Evolutionary conservation across 345 rosid species (phyloP).

Genomic region (Angophora floribunda): DNA sequence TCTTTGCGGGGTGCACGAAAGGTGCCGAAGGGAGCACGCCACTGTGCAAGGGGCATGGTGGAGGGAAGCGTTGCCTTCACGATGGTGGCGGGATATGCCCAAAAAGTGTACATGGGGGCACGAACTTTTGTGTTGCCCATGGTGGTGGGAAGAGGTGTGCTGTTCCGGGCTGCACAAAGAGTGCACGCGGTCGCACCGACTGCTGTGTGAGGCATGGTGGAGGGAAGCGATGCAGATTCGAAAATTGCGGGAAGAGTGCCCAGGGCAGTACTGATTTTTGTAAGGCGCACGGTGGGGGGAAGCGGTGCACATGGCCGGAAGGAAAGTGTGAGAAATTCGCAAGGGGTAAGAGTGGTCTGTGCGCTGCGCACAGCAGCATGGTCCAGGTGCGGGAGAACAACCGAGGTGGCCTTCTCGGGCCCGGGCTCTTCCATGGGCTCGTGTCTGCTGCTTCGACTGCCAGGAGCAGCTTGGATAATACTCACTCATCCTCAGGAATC

Average conservation of each 20-base stretch:
- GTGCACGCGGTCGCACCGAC: constrained; percentile 97
- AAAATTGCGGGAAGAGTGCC: constrained; percentile 85
- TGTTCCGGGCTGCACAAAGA: constrained; percentile 80
- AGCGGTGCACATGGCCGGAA: constrained; percentile 74
- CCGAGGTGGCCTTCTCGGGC: constrained; percentile 52
- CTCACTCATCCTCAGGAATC: constrained; percentile 43
- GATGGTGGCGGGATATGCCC: constrained; percentile 97
- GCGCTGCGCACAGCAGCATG: constrained; percentile 87
- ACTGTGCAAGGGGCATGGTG: constrained; percentile 93
- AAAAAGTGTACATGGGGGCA: constrained; percentile 94
- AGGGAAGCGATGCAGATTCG: constrained; percentile 68
- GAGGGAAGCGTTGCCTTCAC: constrained; percentile 84
- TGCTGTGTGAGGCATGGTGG: constrained; percentile 93
- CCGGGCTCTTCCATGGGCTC: constrained; percentile 85
- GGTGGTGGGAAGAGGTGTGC: constrained; percentile 95
- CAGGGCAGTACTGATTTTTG: constrained; percentile 96
- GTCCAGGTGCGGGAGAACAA: constrained; percentile 33
- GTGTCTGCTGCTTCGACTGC: constrained; percentile 50
- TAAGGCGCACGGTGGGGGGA: constrained; percentile 96
- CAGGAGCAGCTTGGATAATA: constrained; percentile 42
- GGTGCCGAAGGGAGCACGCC: constrained; percentile 99
- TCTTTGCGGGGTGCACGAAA: constrained; percentile 81
- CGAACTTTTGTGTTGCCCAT: constrained; percentile 88
- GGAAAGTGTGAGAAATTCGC: constrained; percentile 91
- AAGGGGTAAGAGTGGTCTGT: constrained; percentile 86